phyloP scores from a whole-genome alignment of 805 yeast genomes.

The Kuraishia piskuri region DNA sequence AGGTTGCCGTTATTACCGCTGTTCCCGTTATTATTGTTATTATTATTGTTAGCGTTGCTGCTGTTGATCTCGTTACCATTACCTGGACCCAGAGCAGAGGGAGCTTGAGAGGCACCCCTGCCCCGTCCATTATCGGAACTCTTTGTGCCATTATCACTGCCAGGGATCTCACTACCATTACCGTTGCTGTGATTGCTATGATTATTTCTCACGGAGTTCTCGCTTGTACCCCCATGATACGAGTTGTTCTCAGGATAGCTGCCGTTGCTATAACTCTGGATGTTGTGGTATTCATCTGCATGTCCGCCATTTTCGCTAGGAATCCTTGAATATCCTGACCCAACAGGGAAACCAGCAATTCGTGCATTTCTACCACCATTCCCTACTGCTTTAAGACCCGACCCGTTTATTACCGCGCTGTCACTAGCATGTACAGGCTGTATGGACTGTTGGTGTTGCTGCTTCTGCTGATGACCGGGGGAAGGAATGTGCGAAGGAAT shows the following conservation, averaged over 20 bases:
- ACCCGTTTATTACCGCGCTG: neutral
- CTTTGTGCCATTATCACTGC: neutral
- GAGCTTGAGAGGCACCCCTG: neutral
- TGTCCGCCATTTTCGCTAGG: neutral
- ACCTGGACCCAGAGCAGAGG: neutral
- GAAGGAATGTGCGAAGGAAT: neutral
- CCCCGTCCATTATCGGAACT: neutral
- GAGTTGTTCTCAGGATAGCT: constrained; percentile 3
- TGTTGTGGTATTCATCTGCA: neutral
- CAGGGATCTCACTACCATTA: neutral
- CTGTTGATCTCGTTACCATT: neutral
- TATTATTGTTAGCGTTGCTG: neutral
- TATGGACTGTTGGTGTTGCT: constrained; percentile 4
- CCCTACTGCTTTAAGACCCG: neutral
- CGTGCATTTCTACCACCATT: neutral
- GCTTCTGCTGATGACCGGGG: constrained; percentile 1
- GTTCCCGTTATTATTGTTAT: neutral
- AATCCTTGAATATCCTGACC: neutral
- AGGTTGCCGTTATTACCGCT: constrained; percentile 4
- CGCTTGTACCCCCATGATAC: neutral
- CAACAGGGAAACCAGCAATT: neutral
- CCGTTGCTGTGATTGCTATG: too few relatives aligned
- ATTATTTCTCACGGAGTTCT: too few relatives aligned
- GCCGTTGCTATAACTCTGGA: constrained; percentile 5
- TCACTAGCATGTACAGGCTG: constrained; percentile 1